phyloP scores from a whole-genome alignment of 1,284 basidiomycete genomes.

The Sporisorium reilianum region DNA sequence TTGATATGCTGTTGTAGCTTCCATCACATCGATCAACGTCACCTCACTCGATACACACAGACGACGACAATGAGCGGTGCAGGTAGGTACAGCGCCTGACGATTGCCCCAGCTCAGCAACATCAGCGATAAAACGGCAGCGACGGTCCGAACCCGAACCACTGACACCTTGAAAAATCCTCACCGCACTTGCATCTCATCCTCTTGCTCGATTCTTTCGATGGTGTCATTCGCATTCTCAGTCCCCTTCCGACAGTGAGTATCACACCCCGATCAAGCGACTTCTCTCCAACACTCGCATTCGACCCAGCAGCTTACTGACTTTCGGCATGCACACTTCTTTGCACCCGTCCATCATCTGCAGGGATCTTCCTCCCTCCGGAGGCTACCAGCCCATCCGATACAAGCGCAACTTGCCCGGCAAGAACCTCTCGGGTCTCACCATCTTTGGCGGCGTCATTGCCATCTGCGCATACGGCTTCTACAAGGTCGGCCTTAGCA shows the following conservation, averaged over 20 bases:
- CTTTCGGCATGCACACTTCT: too few relatives aligned
- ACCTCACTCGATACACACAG: constrained; percentile 10
- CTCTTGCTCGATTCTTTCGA: background rate
- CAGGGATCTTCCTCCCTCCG: constrained; percentile 94
- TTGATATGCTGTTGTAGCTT: background rate
- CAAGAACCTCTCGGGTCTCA: constrained; percentile 87
- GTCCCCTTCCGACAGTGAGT: constrained; percentile 56
- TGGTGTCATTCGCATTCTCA: constrained; percentile 6
- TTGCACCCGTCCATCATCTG: background rate
- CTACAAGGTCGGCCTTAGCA: constrained; percentile 89
- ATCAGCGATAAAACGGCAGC: background rate
- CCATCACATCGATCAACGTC: constrained; percentile 31
- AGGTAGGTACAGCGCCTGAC: constrained; percentile 15
- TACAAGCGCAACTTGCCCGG: constrained; percentile 97
- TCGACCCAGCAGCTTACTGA: too few relatives aligned
- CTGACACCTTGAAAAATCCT: constrained; percentile 9
- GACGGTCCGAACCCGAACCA: background rate
- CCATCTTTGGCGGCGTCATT: constrained; percentile 85
- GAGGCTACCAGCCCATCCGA: constrained; percentile 91
- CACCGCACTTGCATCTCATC: background rate
- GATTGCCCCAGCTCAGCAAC: background rate
- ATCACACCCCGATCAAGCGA: background rate
- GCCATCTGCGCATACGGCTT: constrained; percentile 91
- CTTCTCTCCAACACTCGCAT: too few relatives aligned
- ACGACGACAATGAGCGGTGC: constrained; percentile 45